These are phyloP conservation scores for Populus alba DNA, from an alignment of 345 rosid genomes.

Conservation along the genomic window DNA sequence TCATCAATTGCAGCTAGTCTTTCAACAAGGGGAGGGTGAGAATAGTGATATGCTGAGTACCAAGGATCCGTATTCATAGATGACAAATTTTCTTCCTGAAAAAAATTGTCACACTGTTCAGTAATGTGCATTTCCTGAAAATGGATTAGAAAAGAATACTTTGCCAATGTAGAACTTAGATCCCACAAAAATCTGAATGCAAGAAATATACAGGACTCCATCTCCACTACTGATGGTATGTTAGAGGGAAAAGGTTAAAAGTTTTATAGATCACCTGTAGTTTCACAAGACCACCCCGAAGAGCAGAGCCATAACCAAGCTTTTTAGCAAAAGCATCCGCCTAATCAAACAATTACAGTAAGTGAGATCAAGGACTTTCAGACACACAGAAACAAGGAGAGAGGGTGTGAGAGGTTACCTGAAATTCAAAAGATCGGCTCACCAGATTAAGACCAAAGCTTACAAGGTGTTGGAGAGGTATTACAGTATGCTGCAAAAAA, in stretches of 20 bases:
- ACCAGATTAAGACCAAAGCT: constrained; percentile 88
- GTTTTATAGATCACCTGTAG: constrained; percentile 65
- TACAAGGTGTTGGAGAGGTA: constrained; percentile 86
- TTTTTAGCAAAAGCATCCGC: constrained; percentile 98
- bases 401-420: constrained; percentile 44
- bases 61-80: constrained; percentile 97
- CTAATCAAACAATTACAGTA: constrained; percentile 30
- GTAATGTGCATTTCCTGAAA: not conserved
- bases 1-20: constrained; percentile 78
- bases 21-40: constrained; percentile 95
- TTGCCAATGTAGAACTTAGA: not conserved
- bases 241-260: too few relatives aligned
- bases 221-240: not conserved
- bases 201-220: not conserved
- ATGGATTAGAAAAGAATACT: not conserved
- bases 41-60: constrained; percentile 97
- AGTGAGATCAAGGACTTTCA: not conserved
- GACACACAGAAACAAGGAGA: not conserved
- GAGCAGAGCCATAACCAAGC: constrained; percentile 74
- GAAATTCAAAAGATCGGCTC: constrained; percentile 97
- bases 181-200: not conserved
- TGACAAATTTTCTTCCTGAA: constrained; percentile 94
- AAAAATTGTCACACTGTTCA: not conserved
- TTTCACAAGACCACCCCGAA: constrained; percentile 90
- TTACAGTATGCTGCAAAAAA: constrained; percentile 76